Percentiles rank a stretch among this genome's conserved stretches.
Conservation (phyloP, 2,329 filamentous ascomycete genomes). For the Hirsutella rhossiliensis region DNA sequence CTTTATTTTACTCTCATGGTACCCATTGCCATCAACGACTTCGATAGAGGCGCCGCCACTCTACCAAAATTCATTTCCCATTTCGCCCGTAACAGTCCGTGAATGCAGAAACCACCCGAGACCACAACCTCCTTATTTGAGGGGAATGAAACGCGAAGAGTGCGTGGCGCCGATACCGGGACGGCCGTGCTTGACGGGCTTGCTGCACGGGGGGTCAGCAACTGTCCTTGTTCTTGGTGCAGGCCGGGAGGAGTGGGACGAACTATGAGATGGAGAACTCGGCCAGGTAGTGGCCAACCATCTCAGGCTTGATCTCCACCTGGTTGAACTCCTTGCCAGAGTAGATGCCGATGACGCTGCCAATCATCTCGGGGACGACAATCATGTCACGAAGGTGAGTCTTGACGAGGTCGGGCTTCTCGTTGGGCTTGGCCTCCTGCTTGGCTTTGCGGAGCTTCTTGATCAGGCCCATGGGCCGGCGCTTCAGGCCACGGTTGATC, state of each 20-base stretch:
- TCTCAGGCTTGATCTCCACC: constrained; percentile 99
- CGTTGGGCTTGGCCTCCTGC: constrained; percentile 97
- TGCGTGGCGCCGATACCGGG: constrained; percentile 99
- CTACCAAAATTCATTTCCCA: constrained; percentile 44
- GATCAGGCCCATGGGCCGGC: constrained; percentile 99
- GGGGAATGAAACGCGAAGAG: constrained; percentile 99
- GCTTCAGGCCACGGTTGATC: constrained; percentile 99
- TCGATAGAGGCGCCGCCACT: constrained; percentile 30
- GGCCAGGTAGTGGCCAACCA: constrained; percentile 98
- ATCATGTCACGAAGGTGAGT: constrained; percentile 99
- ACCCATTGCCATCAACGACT: constrained; percentile 31
- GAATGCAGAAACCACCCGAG: constrained; percentile 44
- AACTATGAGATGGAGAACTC: constrained; percentile 99
- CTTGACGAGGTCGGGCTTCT: constrained; percentile 99
- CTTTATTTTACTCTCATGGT: constrained; percentile 30
- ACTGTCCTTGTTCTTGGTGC: background rate
- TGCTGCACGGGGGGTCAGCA: constrained; percentile 54
- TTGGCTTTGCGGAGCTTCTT: constrained; percentile 99
- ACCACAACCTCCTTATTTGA: constrained; percentile 76
- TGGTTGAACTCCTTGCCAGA: constrained; percentile 99
- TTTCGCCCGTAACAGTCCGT: constrained; percentile 45
- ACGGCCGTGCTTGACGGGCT: constrained; percentile 99
- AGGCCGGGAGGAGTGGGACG: constrained; percentile 28
- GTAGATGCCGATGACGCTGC: constrained; percentile 97
- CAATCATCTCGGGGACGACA: constrained; percentile 99